phyloP scores from a whole-genome alignment of 305 asterid genomes.

The Salvia sclarea region DNA sequence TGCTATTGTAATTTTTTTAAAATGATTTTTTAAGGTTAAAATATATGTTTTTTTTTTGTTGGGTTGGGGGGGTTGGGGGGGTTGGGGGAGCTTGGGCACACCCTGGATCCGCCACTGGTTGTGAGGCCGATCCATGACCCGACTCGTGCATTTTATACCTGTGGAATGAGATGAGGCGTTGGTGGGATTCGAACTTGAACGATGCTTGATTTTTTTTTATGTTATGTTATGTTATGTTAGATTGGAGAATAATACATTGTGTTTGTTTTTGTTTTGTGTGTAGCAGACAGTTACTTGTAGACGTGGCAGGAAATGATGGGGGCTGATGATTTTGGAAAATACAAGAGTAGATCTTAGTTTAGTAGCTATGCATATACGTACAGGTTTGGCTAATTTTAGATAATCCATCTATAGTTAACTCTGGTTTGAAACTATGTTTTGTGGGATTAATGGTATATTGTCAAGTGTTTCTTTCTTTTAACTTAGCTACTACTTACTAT shows the following conservation, averaged over 20 bases:
- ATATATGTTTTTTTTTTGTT: no score
- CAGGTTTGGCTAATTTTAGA: slow-evolving; percentile 41
- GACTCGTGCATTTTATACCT: not conserved
- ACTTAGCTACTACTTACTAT: not conserved
- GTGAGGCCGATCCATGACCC: not conserved
- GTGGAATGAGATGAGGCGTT: not conserved
- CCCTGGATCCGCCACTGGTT: no score
- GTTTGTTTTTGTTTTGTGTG: slow-evolving; percentile 7
- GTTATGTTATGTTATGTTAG: no score
- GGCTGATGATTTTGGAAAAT: slow-evolving; percentile 30
- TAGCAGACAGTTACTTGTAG: slow-evolving; percentile 41
- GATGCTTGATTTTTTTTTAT: not conserved
- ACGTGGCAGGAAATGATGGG: slow-evolving; percentile 27
- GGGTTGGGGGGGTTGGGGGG: no score
- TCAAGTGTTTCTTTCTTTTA: slow-evolving; percentile 29
- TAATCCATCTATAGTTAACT: slow-evolving; percentile 25
- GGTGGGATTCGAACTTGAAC: not conserved
- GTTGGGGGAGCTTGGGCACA: no score
- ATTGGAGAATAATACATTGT: not conserved
- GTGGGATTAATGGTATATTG: slow-evolving; percentile 30
- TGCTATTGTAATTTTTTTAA: no score
- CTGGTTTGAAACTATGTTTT: slow-evolving; percentile 31
- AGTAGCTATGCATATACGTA: slow-evolving; percentile 54
- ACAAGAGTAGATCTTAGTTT: slow-evolving; percentile 32
- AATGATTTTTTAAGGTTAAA: no score